Evolutionary conservation across 1,139 yeast genomes (phyloP), one percentile per base, ranked within the genome.

Genomic region (Blastobotrys aristatus): DNA sequence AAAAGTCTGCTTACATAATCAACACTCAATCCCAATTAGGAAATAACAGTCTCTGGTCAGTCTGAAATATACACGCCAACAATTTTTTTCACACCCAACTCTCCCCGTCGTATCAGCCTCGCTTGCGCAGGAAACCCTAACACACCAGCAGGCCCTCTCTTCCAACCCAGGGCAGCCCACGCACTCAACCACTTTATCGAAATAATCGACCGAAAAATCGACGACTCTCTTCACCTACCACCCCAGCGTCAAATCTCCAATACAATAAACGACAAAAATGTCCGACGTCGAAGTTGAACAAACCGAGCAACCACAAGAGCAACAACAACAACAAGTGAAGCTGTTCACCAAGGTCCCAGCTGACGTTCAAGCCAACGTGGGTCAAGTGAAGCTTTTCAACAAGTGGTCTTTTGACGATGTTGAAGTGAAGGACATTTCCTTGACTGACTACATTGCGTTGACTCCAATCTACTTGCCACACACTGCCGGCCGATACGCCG

Each of bases 401-500:
- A 92, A 90, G 78, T 92, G 98, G 98, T 83, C 96, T 63, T 92
- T 87, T 71, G 95, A 89, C 75, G 97, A 87, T 59, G 92, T 94
- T 69, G 95, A 90, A 75, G 86, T 94, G 68, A 89, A 88, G 83
- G 99, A 94, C 74, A 85, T 94, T 71, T 92, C 98, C 60, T 82
- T 94, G 73, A 92, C 92, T 69, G 98, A 92, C 78, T 92, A 94
- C 94, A 78, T 92, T 67, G 97, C 90, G 80, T 79, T 92, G 77
- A 87, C 85, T 75, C 97, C 98, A 73, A 95, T 89, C 68, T 92
- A 90, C 70, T 95, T 90, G 60, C 80, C 97, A 68, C 98, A 94
- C 95, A 89, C 97, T 67, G 97, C 98, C 67, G 98, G 98, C 75
- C 90, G 97, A 79, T 94, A 90, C 80, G 98, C 97, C 70, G 75